phyloP scores from a whole-genome alignment of 208 protist species.

The Porcisia hertigi region DNA sequence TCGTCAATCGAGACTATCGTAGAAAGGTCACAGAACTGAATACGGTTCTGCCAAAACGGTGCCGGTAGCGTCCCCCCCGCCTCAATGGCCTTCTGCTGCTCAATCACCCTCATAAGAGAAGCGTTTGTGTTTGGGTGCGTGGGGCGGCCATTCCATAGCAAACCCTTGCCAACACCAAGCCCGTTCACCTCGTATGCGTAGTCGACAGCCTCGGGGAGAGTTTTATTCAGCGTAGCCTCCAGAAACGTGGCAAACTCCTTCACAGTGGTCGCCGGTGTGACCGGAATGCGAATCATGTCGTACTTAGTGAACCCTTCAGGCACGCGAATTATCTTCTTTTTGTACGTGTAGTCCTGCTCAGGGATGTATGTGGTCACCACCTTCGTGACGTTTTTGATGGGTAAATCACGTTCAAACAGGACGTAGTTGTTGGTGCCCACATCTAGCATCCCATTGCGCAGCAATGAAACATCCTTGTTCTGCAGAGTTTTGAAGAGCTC shows the following conservation, averaged over 20 bases:
- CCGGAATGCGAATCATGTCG: constrained; percentile 67
- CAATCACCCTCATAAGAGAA: constrained; percentile 81
- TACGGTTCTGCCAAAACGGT: constrained; percentile 82
- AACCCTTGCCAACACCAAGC: constrained; percentile 82
- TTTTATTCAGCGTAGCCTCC: constrained; percentile 53
- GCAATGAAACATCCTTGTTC: constrained; percentile 64
- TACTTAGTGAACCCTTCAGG: constrained; percentile 90
- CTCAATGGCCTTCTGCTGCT: constrained; percentile 73
- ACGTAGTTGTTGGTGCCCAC: constrained; percentile 91
- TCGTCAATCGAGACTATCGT: constrained; percentile 73
- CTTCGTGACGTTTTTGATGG: constrained; percentile 71
- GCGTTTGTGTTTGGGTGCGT: constrained; percentile 77
- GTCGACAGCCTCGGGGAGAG: constrained; percentile 33
- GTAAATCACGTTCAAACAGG: constrained; percentile 84
- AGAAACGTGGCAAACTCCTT: constrained; percentile 61
- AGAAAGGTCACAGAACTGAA: constrained; percentile 77
- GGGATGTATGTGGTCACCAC: constrained; percentile 77
- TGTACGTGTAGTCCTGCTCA: constrained; percentile 89
- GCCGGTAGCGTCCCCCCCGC: constrained; percentile 39
- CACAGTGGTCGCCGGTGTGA: constrained; percentile 73
- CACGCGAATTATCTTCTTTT: constrained; percentile 79
- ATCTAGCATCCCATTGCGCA: constrained; percentile 90
- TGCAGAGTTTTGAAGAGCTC: constrained; percentile 98
- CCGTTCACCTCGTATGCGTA: constrained; percentile 73
- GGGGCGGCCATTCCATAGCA: constrained; percentile 80